Evolutionary conservation across 495 filamentous ascomycete genomes (phyloP).

Genomic region (Entonaema liquescens): DNA sequence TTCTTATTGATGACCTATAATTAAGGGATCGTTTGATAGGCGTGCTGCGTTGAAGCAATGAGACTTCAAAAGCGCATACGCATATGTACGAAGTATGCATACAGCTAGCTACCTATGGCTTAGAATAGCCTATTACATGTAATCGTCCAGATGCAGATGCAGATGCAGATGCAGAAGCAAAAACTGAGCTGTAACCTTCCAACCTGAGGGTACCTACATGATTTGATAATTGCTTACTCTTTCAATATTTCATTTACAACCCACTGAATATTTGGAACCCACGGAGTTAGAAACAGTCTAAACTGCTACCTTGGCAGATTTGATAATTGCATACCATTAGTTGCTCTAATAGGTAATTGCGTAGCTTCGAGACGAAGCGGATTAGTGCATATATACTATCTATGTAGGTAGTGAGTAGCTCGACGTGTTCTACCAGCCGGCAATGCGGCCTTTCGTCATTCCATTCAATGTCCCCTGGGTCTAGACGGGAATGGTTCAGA

Average conservation of each 20-base stretch:
- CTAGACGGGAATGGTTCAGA: constrained; percentile 5
- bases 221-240: too few relatives aligned
- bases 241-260: too few relatives aligned
- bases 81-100: too few relatives aligned
- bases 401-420: background rate
- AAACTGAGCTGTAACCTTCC: background rate
- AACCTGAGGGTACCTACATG: background rate
- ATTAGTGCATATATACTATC: background rate
- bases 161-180: background rate
- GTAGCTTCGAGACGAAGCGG: constrained; percentile 11
- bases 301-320: too few relatives aligned
- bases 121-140: background rate
- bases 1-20: background rate
- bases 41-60: background rate
- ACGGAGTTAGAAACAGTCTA: too few relatives aligned
- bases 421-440: constrained; percentile 20
- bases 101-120: too few relatives aligned
- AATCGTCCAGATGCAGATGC: background rate
- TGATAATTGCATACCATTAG: too few relatives aligned
- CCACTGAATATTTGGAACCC: too few relatives aligned
- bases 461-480: constrained; percentile 9
- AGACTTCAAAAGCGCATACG: background rate
- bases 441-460: constrained; percentile 36
- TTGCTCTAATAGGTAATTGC: too few relatives aligned
- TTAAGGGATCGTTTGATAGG: background rate